A percentile compares a stretch with the other conserved stretches of the same genome.
Conservation (phyloP, 2,329 filamentous ascomycete species). For the Neocucurbitaria cava region DNA sequence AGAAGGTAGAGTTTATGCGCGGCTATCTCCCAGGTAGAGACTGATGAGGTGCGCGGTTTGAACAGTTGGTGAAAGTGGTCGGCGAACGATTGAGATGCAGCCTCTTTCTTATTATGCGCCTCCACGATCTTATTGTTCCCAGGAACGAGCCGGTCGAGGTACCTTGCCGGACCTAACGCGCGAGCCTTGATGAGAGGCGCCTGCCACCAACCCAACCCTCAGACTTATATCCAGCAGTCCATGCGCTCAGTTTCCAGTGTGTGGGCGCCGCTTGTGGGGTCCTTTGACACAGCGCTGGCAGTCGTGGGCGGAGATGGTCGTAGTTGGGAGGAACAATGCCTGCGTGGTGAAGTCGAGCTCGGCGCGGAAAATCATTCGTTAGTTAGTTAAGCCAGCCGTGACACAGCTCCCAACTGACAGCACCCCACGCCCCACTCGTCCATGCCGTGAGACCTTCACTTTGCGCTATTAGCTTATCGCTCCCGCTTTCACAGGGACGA, state of each 20-base stretch:
- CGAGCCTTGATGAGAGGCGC: constrained; percentile 35
- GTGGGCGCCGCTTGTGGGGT: constrained; percentile 24
- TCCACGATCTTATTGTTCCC: constrained; percentile 34
- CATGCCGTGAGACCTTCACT: constrained; percentile 38
- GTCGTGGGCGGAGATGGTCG: constrained; percentile 20
- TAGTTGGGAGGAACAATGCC: constrained; percentile 19
- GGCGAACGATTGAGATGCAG: constrained; percentile 12
- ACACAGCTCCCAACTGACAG: constrained; percentile 26
- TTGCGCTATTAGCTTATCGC: constrained; percentile 23
- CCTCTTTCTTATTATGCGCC: constrained; percentile 30
- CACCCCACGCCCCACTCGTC: constrained; percentile 24
- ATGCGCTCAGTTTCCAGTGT: constrained; percentile 31
- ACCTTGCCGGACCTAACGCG: constrained; percentile 17
- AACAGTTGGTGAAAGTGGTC: constrained; percentile 6
- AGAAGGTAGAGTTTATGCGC: constrained; percentile 10
- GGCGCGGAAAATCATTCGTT: constrained; percentile 28
- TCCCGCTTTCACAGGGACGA: constrained; percentile 22
- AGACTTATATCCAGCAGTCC: constrained; percentile 28
- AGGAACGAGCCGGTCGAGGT: constrained; percentile 25
- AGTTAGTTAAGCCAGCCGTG: constrained; percentile 17
- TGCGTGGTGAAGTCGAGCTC: constrained; percentile 9
- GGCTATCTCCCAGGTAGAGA: constrained; percentile 8
- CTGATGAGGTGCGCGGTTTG: constrained; percentile 22
- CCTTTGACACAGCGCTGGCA: constrained; percentile 10
- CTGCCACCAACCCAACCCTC: constrained; percentile 38